Base-by-base conservation (phyloP, 768 basidiomycete species). In the Mycena albidolilacea region DNA sequence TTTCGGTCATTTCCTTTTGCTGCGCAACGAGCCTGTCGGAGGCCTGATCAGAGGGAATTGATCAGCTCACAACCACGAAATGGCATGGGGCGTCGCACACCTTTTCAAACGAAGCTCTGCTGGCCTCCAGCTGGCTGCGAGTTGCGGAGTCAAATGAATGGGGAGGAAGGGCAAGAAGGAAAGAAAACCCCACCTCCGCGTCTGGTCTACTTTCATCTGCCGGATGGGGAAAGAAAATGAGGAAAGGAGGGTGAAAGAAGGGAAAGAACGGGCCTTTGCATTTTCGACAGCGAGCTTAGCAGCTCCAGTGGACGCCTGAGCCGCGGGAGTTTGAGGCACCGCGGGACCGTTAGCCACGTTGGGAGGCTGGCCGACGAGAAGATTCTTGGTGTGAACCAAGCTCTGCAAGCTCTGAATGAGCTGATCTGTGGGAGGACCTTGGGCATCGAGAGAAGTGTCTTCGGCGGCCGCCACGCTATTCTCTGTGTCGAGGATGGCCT, bases 211-310 rank as follows among this genome's bases (percentile, higher is more conserved):
- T 21, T 63, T 63, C 44, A 48, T 48, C 62, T 63, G 14, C 9
- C 11, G 14, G 0, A 21, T 30, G 30, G 3, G 30, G 4, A 30
- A 30, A 30, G 1, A 30, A 30, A 30, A 30, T 30, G 30, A 30
- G 30, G 30, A 30, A 30, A 3, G 3, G 3, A 30, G 30, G 30
- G 4, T 30, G 30, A 30, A 30, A 30, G 30, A 30, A 30, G 30
- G 30, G 30, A 30, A 30, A 30, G 2, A 4, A 30, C 30, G 30
- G 30, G 14, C 41, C 41, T 43, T 43, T 43, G 38, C n/a, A 35
- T 46, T 63, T 44, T 63, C 23, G 37, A 63, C 44, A 5, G 62
- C 62, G 44, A 63, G 62, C 62, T 63, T 48, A 48, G 63, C 63
- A 10, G 63, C 63, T 12, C 61, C 19, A 12, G 37, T 48, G 61